phyloP scores from a whole-genome alignment of 2,329 filamentous ascomycete species.

The Sodiomyces alkalinus region DNA sequence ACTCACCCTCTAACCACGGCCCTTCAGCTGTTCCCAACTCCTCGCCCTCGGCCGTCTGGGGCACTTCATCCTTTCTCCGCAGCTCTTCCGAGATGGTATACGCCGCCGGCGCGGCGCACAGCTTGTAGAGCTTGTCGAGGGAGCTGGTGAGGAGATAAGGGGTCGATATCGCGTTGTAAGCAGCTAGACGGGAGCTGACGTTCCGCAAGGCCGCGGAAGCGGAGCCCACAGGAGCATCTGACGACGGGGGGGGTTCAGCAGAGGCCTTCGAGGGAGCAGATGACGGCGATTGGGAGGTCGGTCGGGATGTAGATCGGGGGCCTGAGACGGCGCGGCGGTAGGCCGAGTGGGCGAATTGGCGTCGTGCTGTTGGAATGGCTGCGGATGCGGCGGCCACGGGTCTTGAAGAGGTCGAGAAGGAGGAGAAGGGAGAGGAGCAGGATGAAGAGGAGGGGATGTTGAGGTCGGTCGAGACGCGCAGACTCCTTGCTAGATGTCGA shows the following conservation, averaged over 20 bases:
- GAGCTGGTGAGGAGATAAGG: slow-evolving; percentile 15
- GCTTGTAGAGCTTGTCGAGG: slow-evolving; percentile 56
- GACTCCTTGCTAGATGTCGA: slow-evolving; percentile 19
- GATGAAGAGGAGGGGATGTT: too few relatives aligned
- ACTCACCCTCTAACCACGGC: slow-evolving; percentile 70
- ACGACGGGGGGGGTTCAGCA: slow-evolving; percentile 1
- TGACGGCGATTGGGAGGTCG: not conserved
- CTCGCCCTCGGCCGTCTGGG: slow-evolving; percentile 61
- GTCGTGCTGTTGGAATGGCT: slow-evolving; percentile 9
- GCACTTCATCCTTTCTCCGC: slow-evolving; percentile 50
- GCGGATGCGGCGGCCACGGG: too few relatives aligned
- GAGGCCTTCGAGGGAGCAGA: not conserved
- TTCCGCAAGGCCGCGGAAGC: too few relatives aligned
- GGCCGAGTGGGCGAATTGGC: slow-evolving; percentile 22
- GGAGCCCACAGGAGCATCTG: too few relatives aligned
- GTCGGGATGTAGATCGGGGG: not conserved
- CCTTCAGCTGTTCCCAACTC: slow-evolving; percentile 62
- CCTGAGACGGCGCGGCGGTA: slow-evolving; percentile 8
- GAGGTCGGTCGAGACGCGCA: slow-evolving; percentile 6
- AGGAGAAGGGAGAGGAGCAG: slow-evolving; percentile 4
- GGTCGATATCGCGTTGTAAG: slow-evolving; percentile 67
- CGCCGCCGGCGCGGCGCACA: slow-evolving; percentile 56
- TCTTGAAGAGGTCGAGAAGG: slow-evolving; percentile 2
- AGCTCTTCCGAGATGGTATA: slow-evolving; percentile 60
- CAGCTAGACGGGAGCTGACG: too few relatives aligned